Base-by-base conservation (phyloP, 1,284 basidiomycete species). In the Sporisorium sorghi region DNA sequence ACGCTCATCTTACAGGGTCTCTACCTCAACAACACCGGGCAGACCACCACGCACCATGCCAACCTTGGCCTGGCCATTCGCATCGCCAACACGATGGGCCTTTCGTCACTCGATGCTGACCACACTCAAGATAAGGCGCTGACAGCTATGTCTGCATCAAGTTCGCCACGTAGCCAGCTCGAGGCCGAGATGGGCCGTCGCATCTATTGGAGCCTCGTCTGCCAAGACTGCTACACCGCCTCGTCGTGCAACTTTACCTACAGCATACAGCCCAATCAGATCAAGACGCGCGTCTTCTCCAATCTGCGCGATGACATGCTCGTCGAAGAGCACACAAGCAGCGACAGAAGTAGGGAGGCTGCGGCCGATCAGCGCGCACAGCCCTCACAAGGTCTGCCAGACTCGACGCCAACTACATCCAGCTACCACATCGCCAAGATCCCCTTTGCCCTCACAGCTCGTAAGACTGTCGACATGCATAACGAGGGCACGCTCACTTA, bases 381-480 rank as follows among this genome's bases (percentile, higher is more conserved):
- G 7, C 24, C 8, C 15, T 17, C 14, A 17, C 24, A 28, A 26
- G 5, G 4, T 44, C 24, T 28, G 14, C 14, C 43, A 11, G 26
- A 48, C 15, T 24, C 46, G 28, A 19, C 46, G 4, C n/a, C 46
- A 3, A 48, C 46, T 21, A 48, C 46, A 19, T 48, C 46, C 2
- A 48, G 46, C 46, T 48, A 48, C n/a, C 46, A 48, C n/a, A 48
- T 48, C n/a, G 46, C 46, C 26, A 48, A 48, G 30, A 48, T 48
- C 11, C 28, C 46, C n/a, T 48, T 48, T 32, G 46, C 46, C 26
- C 26, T 48, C 19, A 48, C 46, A 3, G 46, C 46, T 32, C 46
- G 46, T 5, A 48, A 48, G 14, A 48, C 46, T 5, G 15, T 48
- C 19, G 46, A 48, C 28, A 11, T 48, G 46, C 46, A 48, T n/a